These are phyloP conservation scores for Colletotrichum chrysophilum DNA, from an alignment of 2,329 filamentous ascomycete genomes.

Conservation along the genomic window DNA sequence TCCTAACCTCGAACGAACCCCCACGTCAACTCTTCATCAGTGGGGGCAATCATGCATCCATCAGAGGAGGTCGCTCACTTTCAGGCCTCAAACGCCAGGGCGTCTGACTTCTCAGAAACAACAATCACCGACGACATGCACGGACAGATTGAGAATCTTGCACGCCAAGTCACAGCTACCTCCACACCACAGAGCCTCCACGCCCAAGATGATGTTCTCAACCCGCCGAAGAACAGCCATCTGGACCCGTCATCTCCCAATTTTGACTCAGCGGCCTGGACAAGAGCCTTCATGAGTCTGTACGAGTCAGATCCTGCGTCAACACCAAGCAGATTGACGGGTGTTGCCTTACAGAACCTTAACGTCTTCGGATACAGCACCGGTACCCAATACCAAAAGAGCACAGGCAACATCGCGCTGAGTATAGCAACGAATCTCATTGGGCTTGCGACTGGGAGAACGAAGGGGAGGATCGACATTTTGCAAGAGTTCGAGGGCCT, in stretches of 20 bases:
- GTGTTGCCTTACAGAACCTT: conserved; percentile 31
- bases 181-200: not conserved
- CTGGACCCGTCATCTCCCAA: conserved; percentile 29
- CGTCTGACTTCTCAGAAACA: not conserved
- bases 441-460: not conserved
- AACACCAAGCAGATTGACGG: conserved; percentile 26
- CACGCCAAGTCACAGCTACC: conserved; percentile 4
- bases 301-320: conserved; percentile 28
- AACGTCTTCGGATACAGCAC: conserved; percentile 31
- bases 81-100: not conserved
- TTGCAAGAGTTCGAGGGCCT: conserved; percentile 32
- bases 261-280: conserved; percentile 31
- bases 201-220: conserved; percentile 5
- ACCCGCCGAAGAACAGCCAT: conserved; percentile 7
- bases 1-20: not conserved
- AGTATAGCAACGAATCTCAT: conserved; percentile 19
- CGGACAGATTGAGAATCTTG: not conserved
- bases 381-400: conserved; percentile 29
- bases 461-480: conserved; percentile 27
- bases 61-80: not conserved
- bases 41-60: not conserved
- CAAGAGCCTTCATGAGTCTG: conserved; percentile 28
- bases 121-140: not conserved
- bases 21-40: not conserved
- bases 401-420: conserved; percentile 25